These are phyloP conservation scores for Collybia sordida DNA, from an alignment of 768 basidiomycete genomes.

Conservation along the genomic window DNA sequence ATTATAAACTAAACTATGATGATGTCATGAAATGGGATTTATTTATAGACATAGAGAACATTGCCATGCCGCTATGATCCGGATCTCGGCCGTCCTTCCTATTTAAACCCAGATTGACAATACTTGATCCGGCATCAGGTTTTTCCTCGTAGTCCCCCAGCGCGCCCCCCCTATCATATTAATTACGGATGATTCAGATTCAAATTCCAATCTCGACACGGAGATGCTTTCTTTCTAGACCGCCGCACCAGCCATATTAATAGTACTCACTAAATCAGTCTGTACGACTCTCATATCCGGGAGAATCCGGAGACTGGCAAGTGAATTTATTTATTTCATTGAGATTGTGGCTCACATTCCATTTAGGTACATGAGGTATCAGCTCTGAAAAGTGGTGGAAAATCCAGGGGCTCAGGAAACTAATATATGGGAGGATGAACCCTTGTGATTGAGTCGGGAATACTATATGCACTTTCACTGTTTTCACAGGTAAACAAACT, in stretches of 20 bases:
- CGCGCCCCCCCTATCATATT: too few relatives aligned
- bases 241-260: background rate
- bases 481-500: background rate
- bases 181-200: too few relatives aligned
- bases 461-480: conserved; percentile 2
- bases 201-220: background rate
- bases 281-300: conserved; percentile 3
- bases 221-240: background rate
- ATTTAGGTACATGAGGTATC: conserved; percentile 5
- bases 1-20: too few relatives aligned
- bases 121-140: too few relatives aligned
- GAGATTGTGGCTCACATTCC: background rate
- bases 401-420: background rate
- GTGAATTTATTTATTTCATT: background rate
- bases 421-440: background rate
- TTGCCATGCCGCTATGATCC: too few relatives aligned
- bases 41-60: too few relatives aligned
- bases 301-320: conserved; percentile 3
- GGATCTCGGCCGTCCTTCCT: too few relatives aligned
- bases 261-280: conserved; percentile 4
- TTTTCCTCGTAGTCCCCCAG: too few relatives aligned
- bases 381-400: background rate
- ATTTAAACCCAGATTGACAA: too few relatives aligned
- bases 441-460: conserved; percentile 4
- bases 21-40: too few relatives aligned